Percentiles rank a stretch among this genome's conserved stretches.
phyloP scores from a whole-genome alignment of 768 basidiomycete species.

The Albatrellus ellisii region DNA sequence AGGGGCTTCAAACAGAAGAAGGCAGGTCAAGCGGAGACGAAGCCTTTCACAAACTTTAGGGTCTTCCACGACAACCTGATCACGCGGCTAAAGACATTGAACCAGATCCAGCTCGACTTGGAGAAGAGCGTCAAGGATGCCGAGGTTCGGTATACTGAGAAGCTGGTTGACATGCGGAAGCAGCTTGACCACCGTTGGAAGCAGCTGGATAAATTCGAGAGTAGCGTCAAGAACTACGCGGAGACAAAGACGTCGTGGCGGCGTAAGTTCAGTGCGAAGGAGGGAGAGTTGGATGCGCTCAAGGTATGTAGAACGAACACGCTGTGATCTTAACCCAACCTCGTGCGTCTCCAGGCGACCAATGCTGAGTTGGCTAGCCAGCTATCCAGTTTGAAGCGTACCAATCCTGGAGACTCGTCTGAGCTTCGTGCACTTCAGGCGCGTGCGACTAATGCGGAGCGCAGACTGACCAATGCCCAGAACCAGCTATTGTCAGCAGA shows the following conservation, averaged over 20 bases:
- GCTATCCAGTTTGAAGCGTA: conserved; percentile 46
- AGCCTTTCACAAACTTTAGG: conserved; percentile 86
- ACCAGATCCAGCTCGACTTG: conserved; percentile 75
- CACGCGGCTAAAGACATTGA: conserved; percentile 71
- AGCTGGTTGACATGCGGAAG: conserved; percentile 39
- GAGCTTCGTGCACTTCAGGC: conserved; percentile 60
- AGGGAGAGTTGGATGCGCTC: conserved; percentile 80
- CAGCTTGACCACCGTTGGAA: conserved; percentile 85
- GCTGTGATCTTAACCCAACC: neutral
- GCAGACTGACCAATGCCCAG: conserved; percentile 71
- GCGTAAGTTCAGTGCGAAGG: conserved; percentile 64
- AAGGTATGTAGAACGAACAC: conserved; percentile 37
- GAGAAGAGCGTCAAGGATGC: conserved; percentile 36
- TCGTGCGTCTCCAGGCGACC: conserved; percentile 34
- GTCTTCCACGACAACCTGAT: conserved; percentile 95
- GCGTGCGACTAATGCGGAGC: conserved; percentile 75
- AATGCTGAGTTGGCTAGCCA: conserved; percentile 67
- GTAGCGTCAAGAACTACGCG: conserved; percentile 64
- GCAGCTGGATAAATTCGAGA: conserved; percentile 86
- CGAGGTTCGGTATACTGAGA: neutral
- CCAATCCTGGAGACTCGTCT: conserved; percentile 44
- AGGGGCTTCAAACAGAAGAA: conserved; percentile 41
- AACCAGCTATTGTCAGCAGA: conserved; percentile 79
- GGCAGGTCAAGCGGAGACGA: conserved; percentile 64
- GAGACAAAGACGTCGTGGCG: conserved; percentile 75